These are phyloP conservation scores for Martensiomyces pterosporus DNA, from an alignment of 192 early-diverging fungal genomes.

Conservation along the genomic window DNA sequence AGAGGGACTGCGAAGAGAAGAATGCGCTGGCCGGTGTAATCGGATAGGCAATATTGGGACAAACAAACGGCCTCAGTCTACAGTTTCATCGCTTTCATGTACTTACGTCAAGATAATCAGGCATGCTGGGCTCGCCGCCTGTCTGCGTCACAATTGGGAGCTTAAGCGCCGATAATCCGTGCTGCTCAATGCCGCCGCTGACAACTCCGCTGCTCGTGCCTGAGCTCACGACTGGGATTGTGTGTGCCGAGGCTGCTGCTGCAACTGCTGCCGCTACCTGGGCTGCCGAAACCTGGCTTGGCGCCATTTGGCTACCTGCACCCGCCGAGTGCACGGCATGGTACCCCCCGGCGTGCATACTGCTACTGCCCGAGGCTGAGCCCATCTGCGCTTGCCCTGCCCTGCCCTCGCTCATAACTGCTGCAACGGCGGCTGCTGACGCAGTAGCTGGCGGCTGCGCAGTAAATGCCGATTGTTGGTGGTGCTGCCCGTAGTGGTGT, in stretches of 20 bases:
- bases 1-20: background rate
- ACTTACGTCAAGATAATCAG: slow-evolving; percentile 48
- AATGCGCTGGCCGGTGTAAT: background rate
- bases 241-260: slow-evolving; percentile 36
- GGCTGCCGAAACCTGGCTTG: slow-evolving; percentile 39
- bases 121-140: slow-evolving; percentile 30
- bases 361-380: slow-evolving; percentile 9
- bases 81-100: background rate
- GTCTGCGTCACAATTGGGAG: too few relatives aligned
- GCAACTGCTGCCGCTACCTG: slow-evolving; percentile 47
- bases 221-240: slow-evolving; percentile 10
- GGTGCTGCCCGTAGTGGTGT: slow-evolving; percentile 14
- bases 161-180: too few relatives aligned
- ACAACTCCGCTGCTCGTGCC: slow-evolving; percentile 4
- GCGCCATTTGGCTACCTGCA: too few relatives aligned
- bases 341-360: slow-evolving; percentile 24
- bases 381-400: slow-evolving; percentile 20
- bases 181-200: slow-evolving; percentile 7
- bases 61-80: too few relatives aligned
- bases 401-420: slow-evolving; percentile 28
- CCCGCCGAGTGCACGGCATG: slow-evolving; percentile 7
- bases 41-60: slow-evolving; percentile 4
- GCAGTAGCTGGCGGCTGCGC: slow-evolving; percentile 15
- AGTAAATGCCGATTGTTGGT: slow-evolving; percentile 31
- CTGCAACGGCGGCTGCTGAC: slow-evolving; percentile 17